phyloP scores from a whole-genome alignment of 768 basidiomycete genomes.

The Termitomyces sp. region DNA sequence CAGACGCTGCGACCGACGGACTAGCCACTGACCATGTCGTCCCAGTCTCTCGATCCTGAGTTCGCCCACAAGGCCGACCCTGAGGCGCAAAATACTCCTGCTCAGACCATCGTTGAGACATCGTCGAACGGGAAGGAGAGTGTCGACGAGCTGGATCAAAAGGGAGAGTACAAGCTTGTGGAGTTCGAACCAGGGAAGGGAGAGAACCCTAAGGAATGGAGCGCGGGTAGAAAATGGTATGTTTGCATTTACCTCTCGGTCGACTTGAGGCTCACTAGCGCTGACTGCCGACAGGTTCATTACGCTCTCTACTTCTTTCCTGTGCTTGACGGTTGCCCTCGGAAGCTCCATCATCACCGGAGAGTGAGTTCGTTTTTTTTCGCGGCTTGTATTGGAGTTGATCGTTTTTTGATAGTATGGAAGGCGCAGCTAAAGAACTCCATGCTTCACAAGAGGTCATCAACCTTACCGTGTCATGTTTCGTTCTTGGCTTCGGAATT shows the following conservation, averaged over 20 bases:
- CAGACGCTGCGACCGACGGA: background rate
- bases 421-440: conserved; percentile 27
- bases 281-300: conserved; percentile 23
- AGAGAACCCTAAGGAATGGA: conserved; percentile 9
- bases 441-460: conserved; percentile 32
- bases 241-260: background rate
- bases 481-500: conserved; percentile 40
- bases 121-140: conserved; percentile 15
- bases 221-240: conserved; percentile 29
- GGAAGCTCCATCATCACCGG: conserved; percentile 39
- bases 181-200: conserved; percentile 9
- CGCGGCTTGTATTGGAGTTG: background rate
- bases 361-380: conserved; percentile 26
- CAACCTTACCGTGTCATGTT: conserved; percentile 40
- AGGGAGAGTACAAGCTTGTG: conserved; percentile 4
- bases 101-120: conserved; percentile 5
- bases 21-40: background rate
- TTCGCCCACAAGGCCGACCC: background rate
- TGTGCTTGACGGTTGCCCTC: conserved; percentile 34
- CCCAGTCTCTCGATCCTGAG: background rate
- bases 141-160: conserved; percentile 30
- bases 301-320: conserved; percentile 28
- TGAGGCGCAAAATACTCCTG: conserved; percentile 1
- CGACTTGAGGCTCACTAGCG: background rate
- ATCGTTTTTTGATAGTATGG: conserved; percentile 21